Conservation (phyloP, 371 early-diverging fungal genomes). For the Saksenaea oblongispora region DNA sequence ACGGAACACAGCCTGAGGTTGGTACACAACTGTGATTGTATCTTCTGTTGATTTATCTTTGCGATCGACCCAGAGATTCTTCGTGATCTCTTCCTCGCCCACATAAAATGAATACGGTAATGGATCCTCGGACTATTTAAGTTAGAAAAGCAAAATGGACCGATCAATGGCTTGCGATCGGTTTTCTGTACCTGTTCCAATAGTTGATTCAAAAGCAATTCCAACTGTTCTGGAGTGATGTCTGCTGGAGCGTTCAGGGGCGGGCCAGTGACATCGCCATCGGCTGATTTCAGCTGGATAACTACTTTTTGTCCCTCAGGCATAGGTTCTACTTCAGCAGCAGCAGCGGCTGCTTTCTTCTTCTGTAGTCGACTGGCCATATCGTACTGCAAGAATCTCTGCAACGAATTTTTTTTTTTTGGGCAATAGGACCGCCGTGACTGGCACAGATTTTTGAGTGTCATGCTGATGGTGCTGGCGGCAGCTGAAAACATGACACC, state of each 20-base stretch:
- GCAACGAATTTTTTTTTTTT: neutral
- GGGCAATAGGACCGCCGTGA: neutral
- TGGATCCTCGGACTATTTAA: conserved; percentile 68
- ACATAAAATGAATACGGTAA: conserved; percentile 92
- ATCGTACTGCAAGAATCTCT: neutral
- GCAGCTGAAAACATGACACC: neutral
- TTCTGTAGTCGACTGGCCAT: conserved; percentile 1
- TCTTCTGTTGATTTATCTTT: conserved; percentile 82
- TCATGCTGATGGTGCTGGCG: neutral
- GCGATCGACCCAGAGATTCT: conserved; percentile 73
- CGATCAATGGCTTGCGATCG: neutral
- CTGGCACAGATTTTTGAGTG: neutral
- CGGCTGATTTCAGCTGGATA: conserved; percentile 81
- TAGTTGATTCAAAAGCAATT: conserved; percentile 86
- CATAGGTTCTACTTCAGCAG: conserved; percentile 27
- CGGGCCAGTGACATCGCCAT: conserved; percentile 83
- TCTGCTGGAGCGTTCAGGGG: conserved; percentile 85
- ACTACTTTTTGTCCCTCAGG: conserved; percentile 60
- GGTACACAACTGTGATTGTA: conserved; percentile 82
- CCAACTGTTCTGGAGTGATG: conserved; percentile 84
- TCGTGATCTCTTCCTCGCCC: conserved; percentile 78
- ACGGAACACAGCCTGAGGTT: conserved; percentile 93
- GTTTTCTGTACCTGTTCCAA: conserved; percentile 71
- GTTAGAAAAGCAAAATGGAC: neutral
- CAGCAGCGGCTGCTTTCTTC: conserved; percentile 27